Evolutionary conservation across 805 yeast genomes (phyloP).

Genomic region (Kuraishia capsulata): DNA sequence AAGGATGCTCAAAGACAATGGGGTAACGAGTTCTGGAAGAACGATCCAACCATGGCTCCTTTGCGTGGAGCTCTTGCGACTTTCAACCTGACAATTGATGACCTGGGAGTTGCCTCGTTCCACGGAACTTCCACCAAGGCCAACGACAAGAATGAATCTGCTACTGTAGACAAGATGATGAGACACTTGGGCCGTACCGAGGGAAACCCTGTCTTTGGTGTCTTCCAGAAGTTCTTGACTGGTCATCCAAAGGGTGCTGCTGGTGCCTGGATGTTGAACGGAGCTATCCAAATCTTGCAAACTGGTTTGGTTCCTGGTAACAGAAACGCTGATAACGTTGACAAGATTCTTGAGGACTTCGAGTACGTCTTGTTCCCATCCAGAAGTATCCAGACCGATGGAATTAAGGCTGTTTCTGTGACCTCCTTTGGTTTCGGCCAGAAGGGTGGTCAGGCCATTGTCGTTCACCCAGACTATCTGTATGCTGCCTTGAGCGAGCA

Average conservation of each 20-base stretch:
- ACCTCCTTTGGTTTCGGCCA: slow-evolving; percentile 99
- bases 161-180: slow-evolving; percentile 88
- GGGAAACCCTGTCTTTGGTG: slow-evolving; percentile 97
- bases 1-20: slow-evolving; percentile 85
- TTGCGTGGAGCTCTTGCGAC: slow-evolving; percentile 95
- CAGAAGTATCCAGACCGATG: slow-evolving; percentile 87
- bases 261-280: slow-evolving; percentile 99
- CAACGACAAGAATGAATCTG: slow-evolving; percentile 96
- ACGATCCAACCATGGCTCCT: slow-evolving; percentile 93
- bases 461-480: slow-evolving; percentile 88
- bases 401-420: slow-evolving; percentile 92
- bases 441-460: slow-evolving; percentile 96
- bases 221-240: slow-evolving; percentile 97
- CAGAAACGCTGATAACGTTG: slow-evolving; percentile 97
- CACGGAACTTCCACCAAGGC: slow-evolving; percentile 99
- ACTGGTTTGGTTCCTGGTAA: slow-evolving; percentile 96
- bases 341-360: slow-evolving; percentile 68
- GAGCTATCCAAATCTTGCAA: slow-evolving; percentile 88
- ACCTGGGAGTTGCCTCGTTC: slow-evolving; percentile 93
- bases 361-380: slow-evolving; percentile 93
- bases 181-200: slow-evolving; percentile 90
- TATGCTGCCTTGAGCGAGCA: slow-evolving; percentile 69
- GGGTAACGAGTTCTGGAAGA: slow-evolving; percentile 90
- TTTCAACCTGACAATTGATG: slow-evolving; percentile 88
- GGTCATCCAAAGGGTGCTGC: slow-evolving; percentile 99